Conservation (phyloP, 129 eudicot genomes). For the Chrysanthemum seticuspe region DNA sequence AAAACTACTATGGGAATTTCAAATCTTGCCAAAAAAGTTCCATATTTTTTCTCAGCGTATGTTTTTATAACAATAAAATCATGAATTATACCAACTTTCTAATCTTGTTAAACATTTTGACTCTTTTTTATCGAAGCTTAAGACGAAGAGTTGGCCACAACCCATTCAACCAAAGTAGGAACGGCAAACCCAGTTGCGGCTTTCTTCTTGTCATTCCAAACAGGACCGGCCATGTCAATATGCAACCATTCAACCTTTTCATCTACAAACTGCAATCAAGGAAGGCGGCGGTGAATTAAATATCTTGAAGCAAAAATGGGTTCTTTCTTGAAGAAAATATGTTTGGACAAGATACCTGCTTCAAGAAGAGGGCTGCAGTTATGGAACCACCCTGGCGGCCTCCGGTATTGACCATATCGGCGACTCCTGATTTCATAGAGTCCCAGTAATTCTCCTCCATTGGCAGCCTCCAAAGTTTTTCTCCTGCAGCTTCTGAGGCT, state of each 20-base stretch:
- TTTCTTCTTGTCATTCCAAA: constrained; percentile 90
- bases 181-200: constrained; percentile 85
- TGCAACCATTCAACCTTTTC: constrained; percentile 96
- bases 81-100: not conserved
- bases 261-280: constrained; percentile 72
- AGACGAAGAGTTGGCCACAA: constrained; percentile 67
- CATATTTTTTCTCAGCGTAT: no score
- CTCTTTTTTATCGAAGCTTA: not conserved
- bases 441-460: constrained; percentile 98
- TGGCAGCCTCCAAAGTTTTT: constrained; percentile 96
- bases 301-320: not conserved
- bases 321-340: not conserved
- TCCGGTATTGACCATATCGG: constrained; percentile 96
- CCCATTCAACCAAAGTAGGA: constrained; percentile 91
- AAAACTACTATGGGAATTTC: no score
- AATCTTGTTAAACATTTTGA: not conserved
- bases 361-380: constrained; percentile 89
- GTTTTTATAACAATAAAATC: no score
- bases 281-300: not conserved
- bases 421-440: constrained; percentile 94
- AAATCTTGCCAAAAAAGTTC: no score
- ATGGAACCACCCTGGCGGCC: constrained; percentile 96
- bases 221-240: constrained; percentile 97
- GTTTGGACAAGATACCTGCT: constrained; percentile 55
- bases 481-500: constrained; percentile 91